Evolutionary conservation across 192 early-diverging fungal genomes (phyloP).

Genomic region (Rhizophagus prolifer): DNA sequence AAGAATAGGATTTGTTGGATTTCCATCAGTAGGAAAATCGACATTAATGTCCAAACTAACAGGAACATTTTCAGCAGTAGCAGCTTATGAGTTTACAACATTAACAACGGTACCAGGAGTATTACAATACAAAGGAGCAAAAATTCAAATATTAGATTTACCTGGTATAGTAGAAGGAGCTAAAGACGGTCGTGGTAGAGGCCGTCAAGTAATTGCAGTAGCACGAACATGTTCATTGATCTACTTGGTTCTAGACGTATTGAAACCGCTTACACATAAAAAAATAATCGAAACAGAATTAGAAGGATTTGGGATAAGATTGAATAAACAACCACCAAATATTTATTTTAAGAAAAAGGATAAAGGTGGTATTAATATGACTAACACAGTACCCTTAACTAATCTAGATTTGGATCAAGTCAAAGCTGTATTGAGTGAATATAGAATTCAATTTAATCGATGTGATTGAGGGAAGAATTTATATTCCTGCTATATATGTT

Average conservation of each 20-base stretch:
- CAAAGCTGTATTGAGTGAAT: slow-evolving; percentile 92
- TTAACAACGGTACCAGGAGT: slow-evolving; percentile 98
- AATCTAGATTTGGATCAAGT: slow-evolving; percentile 87
- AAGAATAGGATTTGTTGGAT: slow-evolving; percentile 82
- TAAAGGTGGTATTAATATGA: slow-evolving; percentile 93
- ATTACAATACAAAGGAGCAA: slow-evolving; percentile 94
- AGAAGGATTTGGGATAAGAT: slow-evolving; percentile 95
- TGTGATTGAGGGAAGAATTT: slow-evolving; percentile 95
- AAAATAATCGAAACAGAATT: slow-evolving; percentile 92
- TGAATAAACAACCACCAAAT: slow-evolving; percentile 96
- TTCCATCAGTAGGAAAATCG: slow-evolving; percentile 97
- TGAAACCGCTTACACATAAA: slow-evolving; percentile 94
- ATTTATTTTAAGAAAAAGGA: slow-evolving; percentile 98
- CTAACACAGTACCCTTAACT: slow-evolving; percentile 87
- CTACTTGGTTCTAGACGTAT: slow-evolving; percentile 94
- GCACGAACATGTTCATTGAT: slow-evolving; percentile 97
- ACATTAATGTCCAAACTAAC: slow-evolving; percentile 98
- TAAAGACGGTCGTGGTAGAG: slow-evolving; percentile 91
- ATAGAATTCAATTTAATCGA: slow-evolving; percentile 97
- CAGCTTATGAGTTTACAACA: slow-evolving; percentile 99
- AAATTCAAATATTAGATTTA: slow-evolving; percentile 98
- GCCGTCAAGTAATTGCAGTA: slow-evolving; percentile 89
- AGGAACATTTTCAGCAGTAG: slow-evolving; percentile 94
- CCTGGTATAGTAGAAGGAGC: slow-evolving; percentile 99
- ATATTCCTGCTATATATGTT: slow-evolving; percentile 94